Base-by-base conservation (phyloP, 176 grass and related monocot species). In the Elymus sibiricus region DNA sequence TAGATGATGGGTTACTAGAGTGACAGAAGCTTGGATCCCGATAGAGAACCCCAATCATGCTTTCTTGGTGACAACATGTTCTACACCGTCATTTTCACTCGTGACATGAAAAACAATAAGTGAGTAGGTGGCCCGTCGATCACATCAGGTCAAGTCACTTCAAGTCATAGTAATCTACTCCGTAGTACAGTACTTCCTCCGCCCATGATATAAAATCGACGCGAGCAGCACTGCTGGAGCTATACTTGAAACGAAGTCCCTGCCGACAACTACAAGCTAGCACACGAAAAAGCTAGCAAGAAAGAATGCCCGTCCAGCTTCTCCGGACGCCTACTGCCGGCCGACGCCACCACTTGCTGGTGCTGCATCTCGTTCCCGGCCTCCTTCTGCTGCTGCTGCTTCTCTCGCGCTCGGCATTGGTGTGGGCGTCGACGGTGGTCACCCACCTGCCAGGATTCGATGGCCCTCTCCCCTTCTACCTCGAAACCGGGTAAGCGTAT, bases 361-460 rank as follows among this genome's bases (percentile, higher is more conserved):
- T 58, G 74, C 38, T 62, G 34, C 46, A 10, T 7, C 47, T 85
- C 25, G 19, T 31, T 80, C 63, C 61, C n/a, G 34, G 28, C 26
- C 28, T 65, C 37, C 35, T 31, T 4, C 44, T n/a, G 4, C 32
- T 24, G 49, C 46, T 8, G 51, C 76, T 32, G 31, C n/a, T n/a
- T n/a, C 31, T 73, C 76, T 34, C 64, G 19, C 2, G 12, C 24
- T 35, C 8, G 31, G 31, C 65, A 6, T 32, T 39, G 39, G n/a
- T n/a, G n/a, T 31, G 38, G 73, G 25, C n/a, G n/a, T 42, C 63
- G 66, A 29, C 64, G 47, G 77, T 73, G 84, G 39, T 86, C 84
- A 80, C 37, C 8, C 84, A 26, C 66, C 76, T 86, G 37, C 84
- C 84, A 8, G 84, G 77, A 10, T 86, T 80, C 67, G 53, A 73